phyloP scores from a whole-genome alignment of 2,329 filamentous ascomycete species.

The Penicillium sp. region DNA sequence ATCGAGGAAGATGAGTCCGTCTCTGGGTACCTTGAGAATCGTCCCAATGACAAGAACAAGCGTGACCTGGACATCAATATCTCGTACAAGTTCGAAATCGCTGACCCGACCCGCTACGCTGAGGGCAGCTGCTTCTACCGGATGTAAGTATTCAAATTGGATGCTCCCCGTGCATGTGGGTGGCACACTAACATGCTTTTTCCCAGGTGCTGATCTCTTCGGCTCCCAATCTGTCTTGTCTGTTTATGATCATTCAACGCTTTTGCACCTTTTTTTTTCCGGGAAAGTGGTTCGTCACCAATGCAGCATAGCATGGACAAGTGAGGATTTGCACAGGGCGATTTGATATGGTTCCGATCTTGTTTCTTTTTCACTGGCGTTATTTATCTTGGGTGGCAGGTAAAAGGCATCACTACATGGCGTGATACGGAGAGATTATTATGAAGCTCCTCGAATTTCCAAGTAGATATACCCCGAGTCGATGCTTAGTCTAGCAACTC shows the following conservation, averaged over 20 bases:
- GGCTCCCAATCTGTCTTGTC: slow-evolving; percentile 18
- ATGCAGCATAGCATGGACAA: slow-evolving; percentile 33
- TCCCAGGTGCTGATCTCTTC: slow-evolving; percentile 26
- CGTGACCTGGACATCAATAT: slow-evolving; percentile 91
- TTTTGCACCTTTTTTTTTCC: slow-evolving; percentile 17
- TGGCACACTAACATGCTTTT: background rate
- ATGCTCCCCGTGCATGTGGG: too few species aligned
- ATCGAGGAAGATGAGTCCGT: slow-evolving; percentile 84
- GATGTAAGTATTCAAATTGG: slow-evolving; percentile 51
- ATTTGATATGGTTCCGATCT: slow-evolving; percentile 30
- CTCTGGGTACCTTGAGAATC: slow-evolving; percentile 69
- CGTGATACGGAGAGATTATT: slow-evolving; percentile 42
- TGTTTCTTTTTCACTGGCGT: slow-evolving; percentile 30
- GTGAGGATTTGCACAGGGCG: slow-evolving; percentile 28
- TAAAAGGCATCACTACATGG: slow-evolving; percentile 41
- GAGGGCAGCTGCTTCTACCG: slow-evolving; percentile 76
- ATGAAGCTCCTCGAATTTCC: slow-evolving; percentile 48
- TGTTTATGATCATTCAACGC: slow-evolving; percentile 16
- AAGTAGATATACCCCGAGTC: slow-evolving; percentile 52
- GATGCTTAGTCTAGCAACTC: slow-evolving; percentile 47
- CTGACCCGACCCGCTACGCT: slow-evolving; percentile 66
- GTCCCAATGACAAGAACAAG: slow-evolving; percentile 89
- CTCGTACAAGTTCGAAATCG: slow-evolving; percentile 74
- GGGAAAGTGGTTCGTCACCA: slow-evolving; percentile 21
- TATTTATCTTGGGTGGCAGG: slow-evolving; percentile 34